Evolutionary conservation across 2,329 filamentous ascomycete species (phyloP), one percentile per base, ranked within the genome.

Genomic region (Dendrostoma leiphaemia): DNA sequence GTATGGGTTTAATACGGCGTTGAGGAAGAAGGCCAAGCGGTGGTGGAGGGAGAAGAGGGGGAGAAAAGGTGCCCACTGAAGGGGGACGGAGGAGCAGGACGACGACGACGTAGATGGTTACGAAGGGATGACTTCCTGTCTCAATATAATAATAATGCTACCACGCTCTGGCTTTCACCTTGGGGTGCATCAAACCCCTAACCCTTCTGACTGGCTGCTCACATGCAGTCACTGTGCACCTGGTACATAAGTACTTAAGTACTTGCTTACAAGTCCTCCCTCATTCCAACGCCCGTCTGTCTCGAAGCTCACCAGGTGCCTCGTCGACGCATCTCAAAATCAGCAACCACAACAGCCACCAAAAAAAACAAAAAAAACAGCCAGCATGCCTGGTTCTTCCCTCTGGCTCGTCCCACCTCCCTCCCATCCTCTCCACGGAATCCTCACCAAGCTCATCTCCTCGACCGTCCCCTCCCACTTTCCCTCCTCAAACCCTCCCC

Each of bases 1-100:
- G 1, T 73, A 71, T 51, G 68, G 69, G 12, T 70, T 69, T 56
- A 73, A 69, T 47, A 67, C 71, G 60, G 59, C 67, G 19, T 45
- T 66, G 21, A 50, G 60, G 32, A 47, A 26, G 32, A 53, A 53
- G 51, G 24, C 46, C 7, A 41, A 28, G 51, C 34, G 37, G 15
- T 53, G 51, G 51, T 53, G 51, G 51, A 23, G 51, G 31, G 26
- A 32, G 31, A 45, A 5, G 4, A 32, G 28, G 7, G 41, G 37
- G 48, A 51, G 41, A 28, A 15, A 21, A 4, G 41, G 48, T 15
- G 28, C 37, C 15, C 35, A 9, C 31, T 32, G n/a, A n/a, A n/a
- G n/a, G n/a, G n/a, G n/a, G 26, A 31, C 43, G 38, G 17, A 28
- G 49, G 37, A 32, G 29, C 4, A 34, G 15, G 35, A 29, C 19